Evolutionary conservation across 495 filamentous ascomycete species (phyloP), one percentile per base, ranked within the genome.

Genomic region (Apodospora peruviana): DNA sequence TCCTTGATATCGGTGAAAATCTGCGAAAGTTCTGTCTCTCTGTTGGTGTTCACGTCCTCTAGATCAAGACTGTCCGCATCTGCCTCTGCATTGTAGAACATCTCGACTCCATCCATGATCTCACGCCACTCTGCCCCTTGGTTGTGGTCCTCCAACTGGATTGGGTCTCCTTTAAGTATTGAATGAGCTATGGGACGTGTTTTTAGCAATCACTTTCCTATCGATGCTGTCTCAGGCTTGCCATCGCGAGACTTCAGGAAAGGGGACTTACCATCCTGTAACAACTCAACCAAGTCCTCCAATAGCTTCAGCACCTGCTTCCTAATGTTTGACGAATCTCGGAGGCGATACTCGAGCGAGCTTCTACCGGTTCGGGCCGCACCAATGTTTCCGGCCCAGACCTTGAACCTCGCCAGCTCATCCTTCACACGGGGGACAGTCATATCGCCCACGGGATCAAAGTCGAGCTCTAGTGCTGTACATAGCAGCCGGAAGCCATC

Each of bases 371-470:
- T 62, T 19, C 61, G 61, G 48, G 76, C 66, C 12, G 73, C 72
- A 1, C 67, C 72, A 38, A 75, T 71, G 54, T 73, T 75, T 2
- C 48, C 62, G 5, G 62, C 63, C 74, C 75, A 76, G 3, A 74
- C 49, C 37, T 69, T 67, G 48, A 76, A 66, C 32, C 65, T 52
- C 0, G 66, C 56, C 3, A 64, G 32, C 16, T 71, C 63, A 45
- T 75, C 71, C 11, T 47, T 41, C 18, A 61, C 43, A 5, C 17
- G 16, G 10, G 47, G 17, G 38, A 11, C 21, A 45, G 22, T 3
- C 12, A 18, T 8, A 14, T 24, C 8, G 17, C 24, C 17, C 18
- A 8, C 39, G 39, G 11, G 19, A 23, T 8, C 18, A 7, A 17
- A 19, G 10, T 2, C 3, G 10, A 17, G 11, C 10, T 39, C 37